Evolutionary conservation across 225 moss, liverwort and hornwort genomes (phyloP), one percentile per base, ranked within the genome.

Genomic region (Pleurozium schreberi): DNA sequence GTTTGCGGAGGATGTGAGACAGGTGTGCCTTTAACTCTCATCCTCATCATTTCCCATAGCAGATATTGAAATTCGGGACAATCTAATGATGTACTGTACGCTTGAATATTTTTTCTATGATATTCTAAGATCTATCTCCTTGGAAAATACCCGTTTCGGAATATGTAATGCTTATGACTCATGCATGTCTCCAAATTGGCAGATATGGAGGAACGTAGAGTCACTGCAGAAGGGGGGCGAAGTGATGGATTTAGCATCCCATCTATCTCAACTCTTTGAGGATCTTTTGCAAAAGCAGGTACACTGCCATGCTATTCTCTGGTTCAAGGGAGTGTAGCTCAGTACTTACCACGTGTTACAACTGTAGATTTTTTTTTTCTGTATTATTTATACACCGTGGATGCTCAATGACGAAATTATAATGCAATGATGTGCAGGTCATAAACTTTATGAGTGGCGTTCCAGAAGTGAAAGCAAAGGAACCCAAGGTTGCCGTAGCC

Each of bases 121-220:
- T 81, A 8, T 76, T 69, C 47, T 73, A 45, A 73, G 30, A 59
- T 77, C 60, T 74, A 42, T 45, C 73, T 45, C 76, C 47, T 83
- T 83, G 83, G 88, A 85, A 57, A 66, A 19, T 74, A 66, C 27
- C 23, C 83, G 57, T 73, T 74, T 81, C 60, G 53, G 79, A 85
- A 79, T 66, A 53, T 84, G 86, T 50, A 69, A 82, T 85, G 70
- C 71, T 86, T 64, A 52, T 84, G 75, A 86, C 22, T 86, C 42
- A 68, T 75, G 81, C 74, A 60, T 90, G 87, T 88, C 82, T 88
- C 60, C 75, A 50, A 90, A 78, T 70, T 88, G 93, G 91, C 95
- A 98, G 98, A 97, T 99, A 86, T 99, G 97, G 97, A 99, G 93
- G 90, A 99, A 99, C 87, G 96, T 96, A 87, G 93, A 94, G 87